A percentile compares a stretch with the other conserved stretches of the same genome.
phyloP scores from a whole-genome alignment of 2,329 filamentous ascomycete species.

The Alternaria incomplexa region DNA sequence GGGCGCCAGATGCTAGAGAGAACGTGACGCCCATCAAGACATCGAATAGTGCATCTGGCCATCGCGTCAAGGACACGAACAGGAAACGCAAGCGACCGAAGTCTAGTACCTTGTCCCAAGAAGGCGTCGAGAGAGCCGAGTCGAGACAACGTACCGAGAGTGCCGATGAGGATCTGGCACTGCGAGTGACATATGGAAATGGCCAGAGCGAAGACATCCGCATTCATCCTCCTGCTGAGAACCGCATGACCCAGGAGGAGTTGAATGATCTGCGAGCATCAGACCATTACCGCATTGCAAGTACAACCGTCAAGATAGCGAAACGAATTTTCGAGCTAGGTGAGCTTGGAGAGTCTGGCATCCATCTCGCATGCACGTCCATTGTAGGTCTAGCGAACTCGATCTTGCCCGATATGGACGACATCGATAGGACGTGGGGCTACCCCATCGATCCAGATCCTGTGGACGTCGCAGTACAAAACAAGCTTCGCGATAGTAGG shows the following conservation, averaged over 20 bases:
- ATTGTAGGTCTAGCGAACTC: slow-evolving; percentile 49
- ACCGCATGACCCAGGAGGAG: slow-evolving; percentile 45
- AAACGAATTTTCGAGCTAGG: slow-evolving; percentile 62
- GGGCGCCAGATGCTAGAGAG: slow-evolving; percentile 62
- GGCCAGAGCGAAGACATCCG: slow-evolving; percentile 66
- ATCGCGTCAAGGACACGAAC: slow-evolving; percentile 36
- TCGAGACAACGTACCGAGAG: slow-evolving; percentile 58
- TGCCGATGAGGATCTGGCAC: slow-evolving; percentile 54
- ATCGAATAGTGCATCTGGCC: slow-evolving; percentile 17
- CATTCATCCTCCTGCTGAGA: slow-evolving; percentile 47
- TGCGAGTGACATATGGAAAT: slow-evolving; percentile 65
- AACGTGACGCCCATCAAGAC: slow-evolving; percentile 27
- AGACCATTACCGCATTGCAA: slow-evolving; percentile 64
- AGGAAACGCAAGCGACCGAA: slow-evolving; percentile 65
- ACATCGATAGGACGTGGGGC: slow-evolving; percentile 61
- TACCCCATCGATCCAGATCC: slow-evolving; percentile 64
- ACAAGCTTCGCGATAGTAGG: slow-evolving; percentile 62
- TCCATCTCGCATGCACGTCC: slow-evolving; percentile 52
- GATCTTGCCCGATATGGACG: slow-evolving; percentile 62
- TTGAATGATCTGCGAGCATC: slow-evolving; percentile 58
- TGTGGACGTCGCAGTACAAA: slow-evolving; percentile 61
- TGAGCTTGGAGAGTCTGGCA: slow-evolving; percentile 37
- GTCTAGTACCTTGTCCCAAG: slow-evolving; percentile 38
- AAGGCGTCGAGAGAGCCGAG: slow-evolving; percentile 51
- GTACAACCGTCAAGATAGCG: slow-evolving; percentile 60